phyloP scores from a whole-genome alignment of 2,329 filamentous ascomycete species.

The Ophiostoma quercus region DNA sequence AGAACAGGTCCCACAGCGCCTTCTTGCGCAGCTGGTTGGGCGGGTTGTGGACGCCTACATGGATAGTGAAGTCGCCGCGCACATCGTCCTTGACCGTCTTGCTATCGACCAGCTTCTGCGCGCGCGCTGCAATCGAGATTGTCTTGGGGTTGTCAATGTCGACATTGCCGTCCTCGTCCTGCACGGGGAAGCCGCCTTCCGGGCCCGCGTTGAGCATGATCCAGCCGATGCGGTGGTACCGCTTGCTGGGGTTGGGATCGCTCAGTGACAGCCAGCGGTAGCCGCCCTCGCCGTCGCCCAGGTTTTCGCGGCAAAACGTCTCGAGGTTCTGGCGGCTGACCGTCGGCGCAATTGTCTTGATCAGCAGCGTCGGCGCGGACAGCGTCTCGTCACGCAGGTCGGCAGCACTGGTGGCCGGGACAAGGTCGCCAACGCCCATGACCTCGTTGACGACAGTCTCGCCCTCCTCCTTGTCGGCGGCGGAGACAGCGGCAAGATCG shows the following conservation, averaged over 20 bases:
- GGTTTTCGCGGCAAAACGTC: constrained; percentile 86
- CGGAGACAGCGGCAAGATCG: constrained; percentile 78
- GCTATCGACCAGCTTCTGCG: constrained; percentile 89
- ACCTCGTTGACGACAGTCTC: constrained; percentile 76
- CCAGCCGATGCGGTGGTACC: constrained; percentile 97
- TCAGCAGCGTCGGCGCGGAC: constrained; percentile 84
- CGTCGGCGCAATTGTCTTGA: constrained; percentile 96
- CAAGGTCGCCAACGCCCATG: constrained; percentile 81
- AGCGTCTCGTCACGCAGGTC: constrained; percentile 86
- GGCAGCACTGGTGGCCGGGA: constrained; percentile 75
- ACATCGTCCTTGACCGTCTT: constrained; percentile 95
- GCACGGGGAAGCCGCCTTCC: constrained; percentile 47
- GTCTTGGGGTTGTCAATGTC: constrained; percentile 51
- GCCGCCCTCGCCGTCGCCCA: constrained; percentile 84
- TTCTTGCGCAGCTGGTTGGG: constrained; percentile 84
- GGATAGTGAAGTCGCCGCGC: constrained; percentile 88
- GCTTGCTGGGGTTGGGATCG: constrained; percentile 93
- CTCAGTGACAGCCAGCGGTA: constrained; percentile 95
- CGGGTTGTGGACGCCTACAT: constrained; percentile 92
- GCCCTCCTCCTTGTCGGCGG: constrained; percentile 85
- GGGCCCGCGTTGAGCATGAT: constrained; percentile 83
- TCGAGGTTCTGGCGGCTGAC: constrained; percentile 92
- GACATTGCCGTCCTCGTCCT: constrained; percentile 56
- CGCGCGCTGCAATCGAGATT: constrained; percentile 69
- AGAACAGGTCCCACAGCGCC: constrained; percentile 94